Percentiles rank a stretch among this genome's conserved stretches.
Conservation (phyloP, 305 asterid species). For the Striga hermonthica region DNA sequence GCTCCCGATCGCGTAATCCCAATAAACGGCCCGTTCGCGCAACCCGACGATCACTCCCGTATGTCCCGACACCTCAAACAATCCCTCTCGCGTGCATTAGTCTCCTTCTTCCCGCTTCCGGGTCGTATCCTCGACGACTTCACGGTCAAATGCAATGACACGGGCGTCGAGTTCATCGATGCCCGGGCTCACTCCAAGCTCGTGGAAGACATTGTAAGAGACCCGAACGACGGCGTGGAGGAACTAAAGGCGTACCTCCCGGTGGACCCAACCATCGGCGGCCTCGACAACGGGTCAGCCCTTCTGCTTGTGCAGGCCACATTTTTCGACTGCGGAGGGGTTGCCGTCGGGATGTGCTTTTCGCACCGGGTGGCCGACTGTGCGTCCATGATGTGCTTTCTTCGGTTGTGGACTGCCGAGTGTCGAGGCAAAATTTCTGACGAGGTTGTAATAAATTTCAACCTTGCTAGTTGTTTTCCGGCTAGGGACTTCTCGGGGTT, state of each 20-base stretch:
- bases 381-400: conserved; percentile 24
- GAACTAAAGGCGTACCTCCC: conserved; percentile 31
- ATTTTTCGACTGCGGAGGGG: conserved; percentile 44
- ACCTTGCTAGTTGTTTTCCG: conserved; percentile 31
- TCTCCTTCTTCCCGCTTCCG: conserved; percentile 41
- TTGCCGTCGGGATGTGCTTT: conserved; percentile 37
- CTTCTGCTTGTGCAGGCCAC: conserved; percentile 34
- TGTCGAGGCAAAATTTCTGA: not conserved
- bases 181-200: conserved; percentile 31
- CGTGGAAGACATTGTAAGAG: not conserved
- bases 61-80: conserved; percentile 24
- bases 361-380: conserved; percentile 15
- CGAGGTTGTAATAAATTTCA: not conserved
- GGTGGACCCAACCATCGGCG: not conserved
- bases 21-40: not conserved
- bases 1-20: not conserved
- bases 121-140: conserved; percentile 32
- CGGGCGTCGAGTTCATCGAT: conserved; percentile 36
- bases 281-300: not conserved
- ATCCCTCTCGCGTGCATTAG: conserved; percentile 34
- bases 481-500: conserved; percentile 25
- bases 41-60: conserved; percentile 3
- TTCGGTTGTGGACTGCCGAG: conserved; percentile 36
- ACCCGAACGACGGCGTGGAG: not conserved
- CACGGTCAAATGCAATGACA: conserved; percentile 37